Base-by-base conservation (phyloP, 1,139 yeast species). In the Candida frijolesensis region DNA sequence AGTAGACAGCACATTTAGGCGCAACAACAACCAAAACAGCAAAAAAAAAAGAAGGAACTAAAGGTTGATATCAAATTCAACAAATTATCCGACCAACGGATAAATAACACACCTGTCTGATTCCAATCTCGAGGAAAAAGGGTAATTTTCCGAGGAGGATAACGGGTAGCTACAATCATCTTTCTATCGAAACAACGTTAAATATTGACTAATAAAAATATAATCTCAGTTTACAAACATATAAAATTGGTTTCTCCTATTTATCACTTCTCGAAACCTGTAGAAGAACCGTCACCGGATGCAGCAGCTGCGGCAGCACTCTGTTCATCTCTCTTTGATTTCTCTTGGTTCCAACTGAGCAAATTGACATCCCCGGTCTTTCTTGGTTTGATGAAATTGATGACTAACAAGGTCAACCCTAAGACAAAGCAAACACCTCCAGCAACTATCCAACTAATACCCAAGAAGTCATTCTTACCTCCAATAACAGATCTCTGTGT, bases 401-500 rank as follows among this genome's bases (percentile, higher is more conserved):
- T 80, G 40, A 81, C 62, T 58, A 86, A 72, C 64, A 88, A 82
- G 19, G 76, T 63, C 14, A 85, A 58, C 9, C 88, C 88, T 51
- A 89, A 73, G 1, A 81, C 56, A 49, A 87, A 75, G 61, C 95
- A 88, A n/a, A 92, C 70, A 2, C 91, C 96, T n/a, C 98, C 98
- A 22, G 89, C 96, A 14, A 84, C 95, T 62, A 94, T 82, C 87
- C 96, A 94, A 34, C 91, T 81, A 51, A 90, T 82, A 27, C 99
- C 98, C 60, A 94, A 71, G 63, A 92, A 92, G 49, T 83, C 74
- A 67, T 94, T 94, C 63, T 89, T 85, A 22, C 98, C 98, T 19
- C 99, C 99, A 59, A 90, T 82, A 7, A 85, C 94, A 12, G 96
- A 84, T 60, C 96, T 80, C 35, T 96, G 95, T 10, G 95, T 83